These are phyloP conservation scores for Magnaporthales sp. DNA, from an alignment of 2,329 filamentous ascomycete species.

Conservation along the genomic window DNA sequence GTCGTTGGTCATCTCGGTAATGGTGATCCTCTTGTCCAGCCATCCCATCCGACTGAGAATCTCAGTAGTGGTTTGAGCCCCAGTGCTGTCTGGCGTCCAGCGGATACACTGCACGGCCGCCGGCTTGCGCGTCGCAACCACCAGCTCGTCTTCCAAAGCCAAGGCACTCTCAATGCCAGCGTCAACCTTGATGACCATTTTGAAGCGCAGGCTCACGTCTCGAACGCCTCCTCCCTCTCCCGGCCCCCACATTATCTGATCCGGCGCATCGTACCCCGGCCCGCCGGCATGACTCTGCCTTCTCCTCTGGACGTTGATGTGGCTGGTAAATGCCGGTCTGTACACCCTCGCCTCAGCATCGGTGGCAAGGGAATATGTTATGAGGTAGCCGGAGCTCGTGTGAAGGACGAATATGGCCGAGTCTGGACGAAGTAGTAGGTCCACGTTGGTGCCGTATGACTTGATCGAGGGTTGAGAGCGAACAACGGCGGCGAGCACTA, in stretches of 20 bases:
- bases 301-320: constrained; percentile 52
- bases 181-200: constrained; percentile 97
- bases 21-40: constrained; percentile 67
- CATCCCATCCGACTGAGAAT: constrained; percentile 80
- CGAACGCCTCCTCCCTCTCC: constrained; percentile 76
- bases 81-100: constrained; percentile 78
- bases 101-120: constrained; percentile 94
- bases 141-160: constrained; percentile 83
- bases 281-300: constrained; percentile 53
- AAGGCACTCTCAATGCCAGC: constrained; percentile 84
- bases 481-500: constrained; percentile 75
- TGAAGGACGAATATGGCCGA: constrained; percentile 87
- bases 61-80: constrained; percentile 84
- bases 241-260: constrained; percentile 61
- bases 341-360: constrained; percentile 80
- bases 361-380: constrained; percentile 86
- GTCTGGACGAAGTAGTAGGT: constrained; percentile 81
- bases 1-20: constrained; percentile 85
- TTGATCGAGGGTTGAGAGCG: constrained; percentile 72
- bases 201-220: constrained; percentile 84
- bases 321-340: constrained; percentile 67
- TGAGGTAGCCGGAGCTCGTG: constrained; percentile 76
- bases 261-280: constrained; percentile 44
- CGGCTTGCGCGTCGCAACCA: constrained; percentile 86
- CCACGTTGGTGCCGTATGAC: constrained; percentile 77